Evolutionary conservation across 371 early-diverging fungal species (phyloP).

Genomic region (Mortierella sp.): DNA sequence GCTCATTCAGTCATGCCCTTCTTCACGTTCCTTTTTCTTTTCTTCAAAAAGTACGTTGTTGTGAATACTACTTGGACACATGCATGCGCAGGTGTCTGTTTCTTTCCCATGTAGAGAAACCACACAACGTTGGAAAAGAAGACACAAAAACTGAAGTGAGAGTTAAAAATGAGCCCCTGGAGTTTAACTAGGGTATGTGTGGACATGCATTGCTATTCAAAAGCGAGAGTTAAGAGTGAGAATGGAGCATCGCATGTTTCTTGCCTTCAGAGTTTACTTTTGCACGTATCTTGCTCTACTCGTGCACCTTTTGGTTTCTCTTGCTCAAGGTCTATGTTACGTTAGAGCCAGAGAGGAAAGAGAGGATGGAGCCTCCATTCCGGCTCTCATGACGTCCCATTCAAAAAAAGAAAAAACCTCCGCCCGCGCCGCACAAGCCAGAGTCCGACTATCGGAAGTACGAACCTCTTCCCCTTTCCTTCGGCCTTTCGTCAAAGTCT

Average conservation of each 20-base stretch:
- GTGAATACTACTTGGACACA: neutral
- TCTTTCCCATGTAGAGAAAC: neutral
- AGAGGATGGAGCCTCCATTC: neutral
- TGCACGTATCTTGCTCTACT: neutral
- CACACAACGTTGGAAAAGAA: no score
- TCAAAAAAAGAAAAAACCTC: neutral
- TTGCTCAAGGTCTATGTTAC: neutral
- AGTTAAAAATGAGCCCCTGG: neutral
- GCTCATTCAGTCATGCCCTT: neutral
- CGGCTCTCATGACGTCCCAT: conserved; percentile 1
- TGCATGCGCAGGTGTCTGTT: neutral
- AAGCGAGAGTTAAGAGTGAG: neutral
- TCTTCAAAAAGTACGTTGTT: neutral
- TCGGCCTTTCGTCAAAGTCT: neutral
- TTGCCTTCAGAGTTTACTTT: neutral
- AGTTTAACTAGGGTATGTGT: neutral
- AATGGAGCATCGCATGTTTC: neutral
- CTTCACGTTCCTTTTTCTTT: neutral
- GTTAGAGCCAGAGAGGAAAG: neutral
- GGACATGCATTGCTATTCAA: neutral
- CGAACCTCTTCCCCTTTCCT: neutral
- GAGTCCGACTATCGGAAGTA: neutral
- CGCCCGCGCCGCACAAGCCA: neutral
- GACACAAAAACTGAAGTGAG: neutral
- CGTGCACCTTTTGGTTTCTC: neutral